Percentiles rank a stretch among this genome's conserved stretches.
These are phyloP conservation scores for Globisporangium spiculum DNA, from an alignment of 352 stramenopile genomes.

Conservation along the genomic window DNA sequence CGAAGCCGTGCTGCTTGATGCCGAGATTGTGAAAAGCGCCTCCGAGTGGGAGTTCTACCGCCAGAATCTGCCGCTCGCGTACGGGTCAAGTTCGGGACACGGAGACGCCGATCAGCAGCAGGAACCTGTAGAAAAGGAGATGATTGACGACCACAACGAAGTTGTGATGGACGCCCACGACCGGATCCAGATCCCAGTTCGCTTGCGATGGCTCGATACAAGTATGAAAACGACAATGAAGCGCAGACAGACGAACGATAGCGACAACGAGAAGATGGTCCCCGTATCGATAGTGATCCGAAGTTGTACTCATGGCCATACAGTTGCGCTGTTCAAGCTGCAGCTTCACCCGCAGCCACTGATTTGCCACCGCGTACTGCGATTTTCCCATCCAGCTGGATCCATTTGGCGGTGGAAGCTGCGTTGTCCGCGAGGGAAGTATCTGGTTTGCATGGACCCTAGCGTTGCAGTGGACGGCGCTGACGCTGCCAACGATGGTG, in stretches of 20 bases:
- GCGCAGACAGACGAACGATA: neutral
- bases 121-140: slow-evolving; percentile 82
- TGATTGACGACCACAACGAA: slow-evolving; percentile 90
- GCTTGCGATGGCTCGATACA: slow-evolving; percentile 77
- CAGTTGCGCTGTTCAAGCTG: slow-evolving; percentile 87
- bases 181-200: slow-evolving; percentile 81
- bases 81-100: slow-evolving; percentile 17
- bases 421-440: slow-evolving; percentile 42
- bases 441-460: slow-evolving; percentile 68
- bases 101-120: slow-evolving; percentile 6
- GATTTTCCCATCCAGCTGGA: slow-evolving; percentile 52
- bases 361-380: slow-evolving; percentile 80
- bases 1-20: slow-evolving; percentile 33
- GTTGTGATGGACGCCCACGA: slow-evolving; percentile 87
- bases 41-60: slow-evolving; percentile 88
- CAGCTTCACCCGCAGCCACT: slow-evolving; percentile 73
- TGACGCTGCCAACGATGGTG: slow-evolving; percentile 5
- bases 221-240: neutral
- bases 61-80: slow-evolving; percentile 53
- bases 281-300: slow-evolving; percentile 74
- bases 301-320: slow-evolving; percentile 88
- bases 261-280: slow-evolving; percentile 18
- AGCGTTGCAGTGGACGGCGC: slow-evolving; percentile 52
- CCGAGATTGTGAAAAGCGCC: slow-evolving; percentile 77
- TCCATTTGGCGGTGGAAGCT: slow-evolving; percentile 67